These are phyloP conservation scores for Corynespora cassiicola DNA, from an alignment of 2,329 filamentous ascomycete genomes.

Conservation along the genomic window DNA sequence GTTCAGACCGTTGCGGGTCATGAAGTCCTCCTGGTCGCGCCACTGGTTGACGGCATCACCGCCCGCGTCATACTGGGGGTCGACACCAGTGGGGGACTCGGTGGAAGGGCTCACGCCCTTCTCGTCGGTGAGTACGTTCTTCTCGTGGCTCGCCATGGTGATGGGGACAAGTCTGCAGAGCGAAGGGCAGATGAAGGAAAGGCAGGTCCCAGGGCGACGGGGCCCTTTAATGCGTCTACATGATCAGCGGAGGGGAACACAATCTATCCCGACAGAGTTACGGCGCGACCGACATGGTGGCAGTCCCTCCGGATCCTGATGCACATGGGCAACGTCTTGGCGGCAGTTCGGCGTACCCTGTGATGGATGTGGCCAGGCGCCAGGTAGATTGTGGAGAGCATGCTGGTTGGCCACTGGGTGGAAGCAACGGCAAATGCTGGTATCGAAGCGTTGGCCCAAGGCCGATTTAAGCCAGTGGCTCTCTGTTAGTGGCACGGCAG, in stretches of 20 bases:
- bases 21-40: conserved; percentile 40
- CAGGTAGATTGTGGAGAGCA: conserved; percentile 12
- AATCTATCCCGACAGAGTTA: conserved; percentile 22
- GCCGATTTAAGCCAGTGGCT: conserved; percentile 3
- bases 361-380: conserved; percentile 7
- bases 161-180: conserved; percentile 15
- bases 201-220: conserved; percentile 18
- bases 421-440: conserved; percentile 9
- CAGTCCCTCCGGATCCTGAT: conserved; percentile 18
- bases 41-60: conserved; percentile 25
- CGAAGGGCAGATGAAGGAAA: conserved; percentile 9
- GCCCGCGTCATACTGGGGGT: conserved; percentile 10
- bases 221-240: conserved; percentile 29
- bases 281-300: conserved; percentile 34
- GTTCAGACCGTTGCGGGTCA: conserved; percentile 45
- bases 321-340: conserved; percentile 28
- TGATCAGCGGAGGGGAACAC: conserved; percentile 32
- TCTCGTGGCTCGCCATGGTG: conserved; percentile 17
- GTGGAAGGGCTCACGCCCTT: conserved; percentile 25
- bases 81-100: conserved; percentile 19
- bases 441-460: conserved; percentile 4
- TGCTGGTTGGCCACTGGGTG: conserved; percentile 15
- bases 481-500: conserved; percentile 16
- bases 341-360: conserved; percentile 8
- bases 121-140: conserved; percentile 31